Conservation (phyloP, 1,284 basidiomycete species). For the Athelia sp. region DNA sequence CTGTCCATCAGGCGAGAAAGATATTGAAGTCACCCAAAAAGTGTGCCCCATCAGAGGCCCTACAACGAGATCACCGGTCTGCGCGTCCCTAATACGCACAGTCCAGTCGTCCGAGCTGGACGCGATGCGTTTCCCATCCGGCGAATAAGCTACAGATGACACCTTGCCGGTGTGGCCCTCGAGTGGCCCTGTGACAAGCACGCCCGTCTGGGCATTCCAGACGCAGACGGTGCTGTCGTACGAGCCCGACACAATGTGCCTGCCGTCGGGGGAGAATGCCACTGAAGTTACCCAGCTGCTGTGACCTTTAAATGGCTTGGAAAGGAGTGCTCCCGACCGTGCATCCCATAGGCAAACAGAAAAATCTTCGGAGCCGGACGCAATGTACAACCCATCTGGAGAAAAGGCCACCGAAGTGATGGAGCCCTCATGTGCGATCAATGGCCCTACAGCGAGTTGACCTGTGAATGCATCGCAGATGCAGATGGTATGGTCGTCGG, state of each 20-base stretch:
- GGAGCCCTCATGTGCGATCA: neutral
- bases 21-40: too few relatives aligned
- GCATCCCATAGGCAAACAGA: slow-evolving; percentile 4
- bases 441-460: neutral
- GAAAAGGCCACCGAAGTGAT: slow-evolving; percentile 1
- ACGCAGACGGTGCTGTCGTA: neutral
- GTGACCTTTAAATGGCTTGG: neutral
- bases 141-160: neutral
- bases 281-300: neutral
- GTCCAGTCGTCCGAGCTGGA: too few relatives aligned
- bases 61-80: too few relatives aligned
- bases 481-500: neutral
- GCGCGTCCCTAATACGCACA: too few relatives aligned
- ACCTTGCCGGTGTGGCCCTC: slow-evolving; percentile 7
- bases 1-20: too few relatives aligned
- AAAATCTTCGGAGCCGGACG: slow-evolving; percentile 8
- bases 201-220: slow-evolving; percentile 9
- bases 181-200: slow-evolving; percentile 2
- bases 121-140: too few relatives aligned
- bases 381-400: slow-evolving; percentile 10
- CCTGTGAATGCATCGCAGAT: neutral
- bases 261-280: neutral
- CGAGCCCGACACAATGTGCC: neutral
- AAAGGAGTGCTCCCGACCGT: neutral
- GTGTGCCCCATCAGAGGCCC: too few relatives aligned